Evolutionary conservation across 2,329 filamentous ascomycete genomes (phyloP), one percentile per base, ranked within the genome.

Genomic region (Stagonosporopsis cucurbitacearum): DNA sequence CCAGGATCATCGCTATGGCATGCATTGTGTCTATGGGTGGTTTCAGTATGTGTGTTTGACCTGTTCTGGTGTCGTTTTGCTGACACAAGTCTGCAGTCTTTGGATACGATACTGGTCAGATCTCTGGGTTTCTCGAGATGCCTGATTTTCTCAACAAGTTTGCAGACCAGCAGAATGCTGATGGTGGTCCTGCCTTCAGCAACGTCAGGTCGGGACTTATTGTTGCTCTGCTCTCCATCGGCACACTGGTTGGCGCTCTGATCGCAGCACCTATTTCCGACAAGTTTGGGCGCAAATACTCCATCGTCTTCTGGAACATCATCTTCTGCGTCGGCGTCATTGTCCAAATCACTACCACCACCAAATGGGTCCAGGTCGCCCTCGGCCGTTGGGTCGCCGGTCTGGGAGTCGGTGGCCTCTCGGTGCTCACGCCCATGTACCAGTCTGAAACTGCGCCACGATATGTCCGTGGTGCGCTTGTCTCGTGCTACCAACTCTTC

Each of bases 181-280:
- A 69, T 15, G 71, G 72, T 6, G 30, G 37, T 2, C 61, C 56
- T 2, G 44, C 55, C 11, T 75, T 75, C 52, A 69, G 60, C n/a
- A 70, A 74, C 37, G 65, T 63, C 35, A 66, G 71, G 32, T 69
- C 66, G 30, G 72, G 73, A 22, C 64, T 71, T 19, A 75, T 75
- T 35, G 73, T 75, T 25, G 72, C 65, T 12, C 52, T 75, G 42
- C 80, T 92, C 15, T 91, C 88, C 0, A 87, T 88, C 20, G 89
- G 89, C 26, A 92, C 89, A 6, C 90, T 92, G 71, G 85, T 92
- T 57, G 89, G 90, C 25, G 84, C 88, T 6, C 78, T 92, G 2
- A 74, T 78, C 25, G 77, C 78, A 26, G 79, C 86, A 9, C 85
- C 83, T 23, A 75, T 89, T 35, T 84, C 86, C 33, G 87, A 89